phyloP scores from a whole-genome alignment of 169 alveolate genomes.

The Plasmodium adleri region DNA sequence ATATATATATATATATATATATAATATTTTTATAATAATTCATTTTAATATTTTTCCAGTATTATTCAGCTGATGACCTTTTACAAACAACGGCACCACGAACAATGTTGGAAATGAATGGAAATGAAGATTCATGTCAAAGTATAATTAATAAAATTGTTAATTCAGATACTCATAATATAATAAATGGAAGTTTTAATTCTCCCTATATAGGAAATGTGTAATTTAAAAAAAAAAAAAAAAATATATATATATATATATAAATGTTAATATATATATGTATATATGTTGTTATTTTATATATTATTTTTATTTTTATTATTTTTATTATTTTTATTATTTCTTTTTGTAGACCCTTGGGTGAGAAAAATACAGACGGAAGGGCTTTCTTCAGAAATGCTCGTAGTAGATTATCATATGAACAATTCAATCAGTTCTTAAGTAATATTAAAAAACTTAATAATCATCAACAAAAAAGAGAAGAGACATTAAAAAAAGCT shows the following conservation, averaged over 20 bases:
- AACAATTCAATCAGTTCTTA: constrained; percentile 86
- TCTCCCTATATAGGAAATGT: constrained; percentile 61
- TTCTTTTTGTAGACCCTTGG: constrained; percentile 14
- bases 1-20: not conserved
- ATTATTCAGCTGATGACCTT: constrained; percentile 74
- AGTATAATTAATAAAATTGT: constrained; percentile 64
- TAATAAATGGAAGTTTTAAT: constrained; percentile 66
- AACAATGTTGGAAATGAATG: constrained; percentile 73
- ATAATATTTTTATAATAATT: not conserved
- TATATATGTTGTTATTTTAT: no score
- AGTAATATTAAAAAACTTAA: constrained; percentile 89
- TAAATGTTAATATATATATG: no score
- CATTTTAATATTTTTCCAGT: constrained; percentile 8
- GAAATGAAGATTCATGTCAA: constrained; percentile 74
- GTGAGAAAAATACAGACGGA: constrained; percentile 46
- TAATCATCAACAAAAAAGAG: constrained; percentile 88
- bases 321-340: no score
- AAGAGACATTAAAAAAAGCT: constrained; percentile 83
- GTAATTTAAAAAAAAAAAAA: no score
- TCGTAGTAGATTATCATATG: constrained; percentile 82
- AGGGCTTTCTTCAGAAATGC: constrained; percentile 83
- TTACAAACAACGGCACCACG: constrained; percentile 76
- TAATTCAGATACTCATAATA: constrained; percentile 63
- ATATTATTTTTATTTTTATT: no score
- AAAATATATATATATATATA: no score